Percentiles rank a stretch among this genome's conserved stretches.
Evolutionary conservation across 805 yeast species (phyloP).

Genomic region (Candida ovalis): DNA sequence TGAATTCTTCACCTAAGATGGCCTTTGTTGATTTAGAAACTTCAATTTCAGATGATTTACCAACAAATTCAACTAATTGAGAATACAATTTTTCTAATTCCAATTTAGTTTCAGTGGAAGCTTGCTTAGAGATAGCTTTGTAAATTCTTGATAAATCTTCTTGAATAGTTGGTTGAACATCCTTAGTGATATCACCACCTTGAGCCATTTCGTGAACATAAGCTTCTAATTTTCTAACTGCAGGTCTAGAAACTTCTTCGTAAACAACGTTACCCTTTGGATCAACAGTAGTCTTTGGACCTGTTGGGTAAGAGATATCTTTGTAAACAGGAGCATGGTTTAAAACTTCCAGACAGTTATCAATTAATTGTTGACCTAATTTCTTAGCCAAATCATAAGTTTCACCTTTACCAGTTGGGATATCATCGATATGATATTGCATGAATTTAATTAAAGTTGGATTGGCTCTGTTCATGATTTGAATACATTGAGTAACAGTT

Average conservation of each 20-base stretch:
- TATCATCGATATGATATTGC: slow-evolving; percentile 88
- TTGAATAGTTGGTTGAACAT: slow-evolving; percentile 68
- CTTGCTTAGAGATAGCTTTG: slow-evolving; percentile 75
- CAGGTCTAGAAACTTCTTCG: slow-evolving; percentile 80
- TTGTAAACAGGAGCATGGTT: slow-evolving; percentile 86
- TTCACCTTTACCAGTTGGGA: slow-evolving; percentile 83
- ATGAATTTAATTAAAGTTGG: slow-evolving; percentile 91
- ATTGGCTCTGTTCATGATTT: slow-evolving; percentile 95
- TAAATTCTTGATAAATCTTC: slow-evolving; percentile 83
- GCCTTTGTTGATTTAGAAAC: slow-evolving; percentile 58
- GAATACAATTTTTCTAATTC: slow-evolving; percentile 71
- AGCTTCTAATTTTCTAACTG: slow-evolving; percentile 91
- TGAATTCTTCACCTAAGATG: slow-evolving; percentile 41
- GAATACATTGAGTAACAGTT: slow-evolving; percentile 92
- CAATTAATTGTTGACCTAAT: slow-evolving; percentile 90
- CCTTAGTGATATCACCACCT: slow-evolving; percentile 81
- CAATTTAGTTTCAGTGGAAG: slow-evolving; percentile 61
- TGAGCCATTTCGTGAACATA: slow-evolving; percentile 95
- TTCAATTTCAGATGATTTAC: slow-evolving; percentile 66
- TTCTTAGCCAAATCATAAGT: slow-evolving; percentile 87
- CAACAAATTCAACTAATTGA: slow-evolving; percentile 65
- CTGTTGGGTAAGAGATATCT: slow-evolving; percentile 91
- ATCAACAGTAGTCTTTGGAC: slow-evolving; percentile 87
- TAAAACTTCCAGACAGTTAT: slow-evolving; percentile 86
- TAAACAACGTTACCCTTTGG: slow-evolving; percentile 83